Conservation (phyloP, 148 eudicot genomes). For the Euryodendron excelsum region DNA sequence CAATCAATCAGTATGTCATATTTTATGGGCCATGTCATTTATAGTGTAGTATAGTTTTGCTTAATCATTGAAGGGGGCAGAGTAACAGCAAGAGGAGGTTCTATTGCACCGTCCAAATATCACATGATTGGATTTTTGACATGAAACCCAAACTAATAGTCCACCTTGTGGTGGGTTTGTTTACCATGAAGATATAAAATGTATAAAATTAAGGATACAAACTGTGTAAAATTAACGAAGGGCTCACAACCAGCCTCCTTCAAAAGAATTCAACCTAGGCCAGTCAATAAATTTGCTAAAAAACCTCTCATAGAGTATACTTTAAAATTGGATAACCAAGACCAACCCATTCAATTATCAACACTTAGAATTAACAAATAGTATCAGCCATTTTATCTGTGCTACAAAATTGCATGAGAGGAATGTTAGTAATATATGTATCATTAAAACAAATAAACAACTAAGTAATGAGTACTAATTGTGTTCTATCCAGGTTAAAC, state of each 20-base stretch:
- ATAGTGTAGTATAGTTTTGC: not conserved
- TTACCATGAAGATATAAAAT: not conserved
- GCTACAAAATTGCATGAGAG: too few species aligned
- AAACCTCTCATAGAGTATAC: not conserved
- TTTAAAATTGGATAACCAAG: not conserved
- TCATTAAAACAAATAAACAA: too few species aligned
- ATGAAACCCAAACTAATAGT: not conserved
- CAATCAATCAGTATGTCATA: not conserved
- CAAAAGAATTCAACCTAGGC: not conserved
- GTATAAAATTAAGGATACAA: too few species aligned
- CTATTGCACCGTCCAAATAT: not conserved
- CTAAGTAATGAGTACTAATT: too few species aligned
- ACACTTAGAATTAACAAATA: not conserved
- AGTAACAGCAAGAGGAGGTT: not conserved
- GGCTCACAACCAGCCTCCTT: not conserved
- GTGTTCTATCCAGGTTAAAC: too few species aligned
- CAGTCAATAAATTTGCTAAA: too few species aligned
- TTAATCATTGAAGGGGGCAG: not conserved
- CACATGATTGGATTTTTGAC: not conserved
- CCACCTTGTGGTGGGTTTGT: not conserved
- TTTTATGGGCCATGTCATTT: not conserved
- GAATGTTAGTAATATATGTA: too few species aligned
- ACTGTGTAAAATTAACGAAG: not conserved
- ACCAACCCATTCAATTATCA: not conserved
- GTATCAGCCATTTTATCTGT: too few species aligned